Percentiles rank a stretch among this genome's conserved stretches.
Evolutionary conservation across 2,329 filamentous ascomycete genomes (phyloP).

Genomic region (Exserohilum rostratum): DNA sequence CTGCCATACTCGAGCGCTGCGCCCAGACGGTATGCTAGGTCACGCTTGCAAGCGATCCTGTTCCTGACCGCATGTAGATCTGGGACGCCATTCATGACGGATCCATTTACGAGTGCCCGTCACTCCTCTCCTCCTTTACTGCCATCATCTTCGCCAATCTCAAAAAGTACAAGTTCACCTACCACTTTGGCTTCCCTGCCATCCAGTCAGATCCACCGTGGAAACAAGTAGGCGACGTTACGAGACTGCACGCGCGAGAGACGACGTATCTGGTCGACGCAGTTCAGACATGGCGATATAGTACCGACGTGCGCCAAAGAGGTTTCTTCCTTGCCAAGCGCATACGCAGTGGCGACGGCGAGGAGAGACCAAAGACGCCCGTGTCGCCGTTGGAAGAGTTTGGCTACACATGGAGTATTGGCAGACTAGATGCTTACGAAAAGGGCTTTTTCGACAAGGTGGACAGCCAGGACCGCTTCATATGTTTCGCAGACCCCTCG

Average conservation of each 20-base stretch:
- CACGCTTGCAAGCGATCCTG: background rate
- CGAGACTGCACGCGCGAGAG: constrained; percentile 68
- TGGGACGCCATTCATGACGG: constrained; percentile 98
- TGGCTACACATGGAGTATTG: constrained; percentile 78
- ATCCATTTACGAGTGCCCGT: constrained; percentile 93
- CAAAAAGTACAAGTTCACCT: constrained; percentile 97
- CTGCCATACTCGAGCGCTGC: constrained; percentile 75
- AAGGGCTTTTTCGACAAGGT: constrained; percentile 82
- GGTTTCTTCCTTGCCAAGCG: constrained; percentile 97
- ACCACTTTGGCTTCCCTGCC: constrained; percentile 96
- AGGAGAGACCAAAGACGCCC: constrained; percentile 53
- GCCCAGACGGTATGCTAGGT: constrained; percentile 71
- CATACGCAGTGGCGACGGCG: constrained; percentile 50
- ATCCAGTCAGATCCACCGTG: constrained; percentile 87
- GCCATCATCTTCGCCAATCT: constrained; percentile 93
- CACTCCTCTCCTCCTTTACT: constrained; percentile 85
- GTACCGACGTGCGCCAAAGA: constrained; percentile 80
- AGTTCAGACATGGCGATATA: constrained; percentile 86
- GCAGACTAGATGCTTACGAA: constrained; percentile 78
- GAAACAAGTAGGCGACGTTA: constrained; percentile 56
- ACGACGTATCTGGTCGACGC: constrained; percentile 79
- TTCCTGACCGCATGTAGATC: constrained; percentile 61
- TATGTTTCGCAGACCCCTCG: constrained; percentile 91
- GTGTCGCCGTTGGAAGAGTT: constrained; percentile 61
- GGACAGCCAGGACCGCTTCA: constrained; percentile 74